phyloP scores from a whole-genome alignment of 164 flowering plant genomes.

The Stephania japonica region DNA sequence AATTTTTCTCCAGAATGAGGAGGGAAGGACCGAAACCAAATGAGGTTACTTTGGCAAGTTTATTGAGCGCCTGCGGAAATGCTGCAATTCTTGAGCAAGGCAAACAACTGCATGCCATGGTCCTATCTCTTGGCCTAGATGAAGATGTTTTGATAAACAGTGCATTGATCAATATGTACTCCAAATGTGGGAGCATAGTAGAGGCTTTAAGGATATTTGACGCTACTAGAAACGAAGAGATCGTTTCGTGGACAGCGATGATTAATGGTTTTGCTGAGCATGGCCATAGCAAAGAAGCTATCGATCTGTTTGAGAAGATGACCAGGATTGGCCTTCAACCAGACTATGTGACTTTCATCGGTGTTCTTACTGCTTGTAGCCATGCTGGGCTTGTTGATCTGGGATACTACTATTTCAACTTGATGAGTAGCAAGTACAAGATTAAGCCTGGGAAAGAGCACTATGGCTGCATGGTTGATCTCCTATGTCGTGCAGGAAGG shows the following conservation, averaged over 20 bases:
- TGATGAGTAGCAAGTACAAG: slow-evolving; percentile 39
- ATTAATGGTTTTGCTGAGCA: slow-evolving; percentile 91
- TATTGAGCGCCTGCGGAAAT: slow-evolving; percentile 12
- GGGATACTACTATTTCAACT: slow-evolving; percentile 59
- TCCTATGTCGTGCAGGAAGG: slow-evolving; percentile 71
- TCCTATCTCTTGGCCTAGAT: slow-evolving; percentile 54
- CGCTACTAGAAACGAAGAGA: slow-evolving; percentile 29
- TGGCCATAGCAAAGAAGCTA: slow-evolving; percentile 67
- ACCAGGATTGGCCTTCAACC: slow-evolving; percentile 51
- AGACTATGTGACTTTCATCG: slow-evolving; percentile 74
- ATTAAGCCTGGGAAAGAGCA: slow-evolving; percentile 73
- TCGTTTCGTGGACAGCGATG: slow-evolving; percentile 91
- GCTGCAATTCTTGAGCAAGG: slow-evolving; percentile 54
- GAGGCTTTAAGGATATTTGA: slow-evolving; percentile 57
- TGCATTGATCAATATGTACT: slow-evolving; percentile 77
- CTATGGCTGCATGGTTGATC: slow-evolving; percentile 90
- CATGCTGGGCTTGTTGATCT: slow-evolving; percentile 81
- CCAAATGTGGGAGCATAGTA: slow-evolving; percentile 71
- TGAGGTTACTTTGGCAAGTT: slow-evolving; percentile 14
- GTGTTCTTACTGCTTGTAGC: slow-evolving; percentile 79
- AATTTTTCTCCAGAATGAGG: slow-evolving; percentile 68
- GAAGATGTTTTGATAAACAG: slow-evolving; percentile 43
- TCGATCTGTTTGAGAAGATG: slow-evolving; percentile 58
- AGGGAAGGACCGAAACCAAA: slow-evolving; percentile 19
- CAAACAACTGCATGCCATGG: slow-evolving; percentile 20